Conservation (phyloP, 2,329 filamentous ascomycete genomes). For the Hypoxylon sp. region DNA sequence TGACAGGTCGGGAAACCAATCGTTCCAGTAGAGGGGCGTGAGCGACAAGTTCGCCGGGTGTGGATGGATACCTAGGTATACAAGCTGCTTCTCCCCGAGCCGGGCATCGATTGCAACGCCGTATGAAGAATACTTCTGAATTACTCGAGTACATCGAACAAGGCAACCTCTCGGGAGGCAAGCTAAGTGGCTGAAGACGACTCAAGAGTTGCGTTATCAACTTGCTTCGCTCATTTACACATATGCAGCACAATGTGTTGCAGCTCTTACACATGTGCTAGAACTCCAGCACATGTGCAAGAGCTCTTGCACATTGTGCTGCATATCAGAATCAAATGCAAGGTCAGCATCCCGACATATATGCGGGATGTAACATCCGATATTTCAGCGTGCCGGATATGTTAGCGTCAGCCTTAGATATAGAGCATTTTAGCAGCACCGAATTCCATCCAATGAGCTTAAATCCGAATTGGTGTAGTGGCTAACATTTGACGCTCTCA, state of each 20-base stretch:
- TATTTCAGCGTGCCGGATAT: too few species aligned
- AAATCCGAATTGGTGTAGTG: conserved; percentile 56
- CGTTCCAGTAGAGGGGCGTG: neutral
- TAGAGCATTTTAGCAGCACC: neutral
- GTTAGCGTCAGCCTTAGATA: neutral
- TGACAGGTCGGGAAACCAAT: neutral
- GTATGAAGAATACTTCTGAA: neutral
- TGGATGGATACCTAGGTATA: too few species aligned
- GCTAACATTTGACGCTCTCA: conserved; percentile 57
- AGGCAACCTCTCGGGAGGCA: neutral
- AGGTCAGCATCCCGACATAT: too few species aligned
- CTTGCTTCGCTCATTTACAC: neutral
- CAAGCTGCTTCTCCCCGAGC: too few species aligned
- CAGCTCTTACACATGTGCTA: neutral
- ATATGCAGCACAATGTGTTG: too few species aligned
- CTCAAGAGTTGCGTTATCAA: neutral
- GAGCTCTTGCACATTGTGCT: neutral
- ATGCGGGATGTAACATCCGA: too few species aligned
- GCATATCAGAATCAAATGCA: neutral
- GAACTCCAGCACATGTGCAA: neutral
- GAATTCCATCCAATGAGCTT: conserved; percentile 7
- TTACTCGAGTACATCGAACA: neutral
- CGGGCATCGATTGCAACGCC: neutral
- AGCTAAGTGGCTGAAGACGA: neutral
- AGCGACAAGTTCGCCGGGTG: too few species aligned